A percentile compares a stretch with the other conserved stretches of the same genome.
These are phyloP conservation scores for Hymenoscyphus fraxineus DNA, from an alignment of 2,329 filamentous ascomycete species.

Conservation along the genomic window DNA sequence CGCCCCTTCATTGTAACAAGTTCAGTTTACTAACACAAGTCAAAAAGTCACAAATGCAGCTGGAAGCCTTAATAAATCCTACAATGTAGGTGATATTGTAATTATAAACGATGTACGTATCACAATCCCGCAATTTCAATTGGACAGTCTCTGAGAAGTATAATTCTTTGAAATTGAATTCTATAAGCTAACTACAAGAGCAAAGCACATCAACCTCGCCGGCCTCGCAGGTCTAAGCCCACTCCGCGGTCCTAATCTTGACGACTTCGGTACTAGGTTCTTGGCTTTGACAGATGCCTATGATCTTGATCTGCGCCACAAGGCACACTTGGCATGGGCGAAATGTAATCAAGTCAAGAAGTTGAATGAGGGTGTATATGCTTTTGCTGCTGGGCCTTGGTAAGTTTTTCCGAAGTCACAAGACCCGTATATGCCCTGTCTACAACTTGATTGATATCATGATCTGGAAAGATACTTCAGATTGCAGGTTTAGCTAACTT, in stretches of 20 bases:
- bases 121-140: neutral
- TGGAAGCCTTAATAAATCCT: slow-evolving; percentile 61
- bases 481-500: slow-evolving; percentile 10
- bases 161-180: neutral
- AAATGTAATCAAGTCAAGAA: slow-evolving; percentile 7
- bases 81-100: slow-evolving; percentile 62
- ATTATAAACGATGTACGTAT: slow-evolving; percentile 57
- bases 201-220: slow-evolving; percentile 21
- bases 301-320: slow-evolving; percentile 21
- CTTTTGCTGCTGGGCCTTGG: slow-evolving; percentile 22
- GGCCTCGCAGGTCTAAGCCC: slow-evolving; percentile 20
- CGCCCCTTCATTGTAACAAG: neutral
- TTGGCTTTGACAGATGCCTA: slow-evolving; percentile 24
- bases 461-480: neutral
- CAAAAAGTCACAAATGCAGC: slow-evolving; percentile 61
- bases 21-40: neutral
- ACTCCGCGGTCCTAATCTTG: slow-evolving; percentile 17
- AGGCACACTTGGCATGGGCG: slow-evolving; percentile 20
- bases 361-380: slow-evolving; percentile 22
- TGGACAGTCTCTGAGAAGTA: neutral
- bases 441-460: neutral
- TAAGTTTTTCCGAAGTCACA: slow-evolving; percentile 4
- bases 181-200: neutral
- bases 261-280: slow-evolving; percentile 20
- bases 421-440: neutral